Conservation (phyloP, 495 filamentous ascomycete species). For the Melanomma pulvis-pyrius region DNA sequence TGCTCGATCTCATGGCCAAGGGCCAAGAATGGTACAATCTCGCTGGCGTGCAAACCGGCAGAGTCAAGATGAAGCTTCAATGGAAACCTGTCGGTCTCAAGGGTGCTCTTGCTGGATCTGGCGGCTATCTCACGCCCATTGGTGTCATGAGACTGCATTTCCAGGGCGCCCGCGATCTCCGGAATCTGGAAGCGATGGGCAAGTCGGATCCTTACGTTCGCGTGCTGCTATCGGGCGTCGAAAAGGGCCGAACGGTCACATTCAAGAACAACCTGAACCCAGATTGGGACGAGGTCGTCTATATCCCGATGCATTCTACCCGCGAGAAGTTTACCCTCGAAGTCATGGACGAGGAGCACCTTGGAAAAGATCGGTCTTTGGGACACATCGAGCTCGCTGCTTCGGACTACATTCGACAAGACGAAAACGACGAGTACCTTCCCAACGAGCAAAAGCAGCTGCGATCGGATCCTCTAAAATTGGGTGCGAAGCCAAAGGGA, state of each 20-base stretch:
- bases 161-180: conserved; percentile 75
- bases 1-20: conserved; percentile 87
- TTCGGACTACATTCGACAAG: conserved; percentile 76
- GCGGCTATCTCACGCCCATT: conserved; percentile 89
- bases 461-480: conserved; percentile 63
- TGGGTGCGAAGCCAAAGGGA: conserved; percentile 73
- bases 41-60: conserved; percentile 75
- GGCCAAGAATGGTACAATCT: conserved; percentile 97
- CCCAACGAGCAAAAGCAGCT: conserved; percentile 73
- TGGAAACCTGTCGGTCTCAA: conserved; percentile 94
- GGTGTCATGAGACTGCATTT: conserved; percentile 96
- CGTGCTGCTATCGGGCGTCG: conserved; percentile 83
- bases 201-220: conserved; percentile 95
- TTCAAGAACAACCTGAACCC: conserved; percentile 95
- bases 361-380: conserved; percentile 84
- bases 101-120: conserved; percentile 70
- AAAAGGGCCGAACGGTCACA: conserved; percentile 89
- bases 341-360: conserved; percentile 93
- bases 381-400: conserved; percentile 75
- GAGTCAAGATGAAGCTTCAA: conserved; percentile 82
- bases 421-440: conserved; percentile 77
- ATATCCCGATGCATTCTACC: conserved; percentile 86
- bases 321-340: conserved; percentile 85
- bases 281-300: conserved; percentile 93
- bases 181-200: conserved; percentile 92